phyloP scores from a whole-genome alignment of 2,329 filamentous ascomycete species.

The Sclerotiophoma versabilis region DNA sequence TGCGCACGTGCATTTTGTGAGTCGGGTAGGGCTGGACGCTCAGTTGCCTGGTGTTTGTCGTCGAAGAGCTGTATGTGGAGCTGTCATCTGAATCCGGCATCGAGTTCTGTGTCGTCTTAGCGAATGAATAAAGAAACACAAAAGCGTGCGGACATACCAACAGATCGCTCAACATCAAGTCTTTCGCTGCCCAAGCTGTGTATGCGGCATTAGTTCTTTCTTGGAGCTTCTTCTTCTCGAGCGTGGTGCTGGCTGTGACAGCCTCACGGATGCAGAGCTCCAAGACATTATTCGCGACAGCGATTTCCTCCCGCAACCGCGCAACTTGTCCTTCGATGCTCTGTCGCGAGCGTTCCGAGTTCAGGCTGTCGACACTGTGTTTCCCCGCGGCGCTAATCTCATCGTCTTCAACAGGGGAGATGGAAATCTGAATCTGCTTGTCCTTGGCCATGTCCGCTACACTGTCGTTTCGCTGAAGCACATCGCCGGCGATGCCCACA shows the following conservation, averaged over 20 bases:
- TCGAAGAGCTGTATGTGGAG: constrained; percentile 15
- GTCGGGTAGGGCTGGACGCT: constrained; percentile 17
- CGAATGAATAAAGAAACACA: neutral
- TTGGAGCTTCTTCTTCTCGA: constrained; percentile 17
- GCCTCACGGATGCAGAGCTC: constrained; percentile 19
- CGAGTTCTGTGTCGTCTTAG: constrained; percentile 7
- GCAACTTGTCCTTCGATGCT: constrained; percentile 11
- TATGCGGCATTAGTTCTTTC: constrained; percentile 18
- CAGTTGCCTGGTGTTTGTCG: constrained; percentile 3
- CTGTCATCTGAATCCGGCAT: constrained; percentile 17
- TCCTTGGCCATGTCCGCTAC: constrained; percentile 12
- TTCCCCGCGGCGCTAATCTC: constrained; percentile 13
- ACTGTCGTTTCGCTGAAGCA: constrained; percentile 13
- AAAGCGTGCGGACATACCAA: neutral
- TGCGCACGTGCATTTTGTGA: constrained; percentile 13
- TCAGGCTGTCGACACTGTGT: constrained; percentile 13
- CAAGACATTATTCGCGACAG: constrained; percentile 12
- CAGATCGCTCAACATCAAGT: constrained; percentile 12
- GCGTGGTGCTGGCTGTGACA: constrained; percentile 10
- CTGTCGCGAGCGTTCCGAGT: constrained; percentile 9
- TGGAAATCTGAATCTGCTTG: constrained; percentile 14
- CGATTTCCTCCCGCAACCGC: constrained; percentile 12
- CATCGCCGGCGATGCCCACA: constrained; percentile 19
- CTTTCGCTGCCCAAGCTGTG: constrained; percentile 17
- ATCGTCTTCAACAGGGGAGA: constrained; percentile 16